These are phyloP conservation scores for Delitschia confertaspora DNA, from an alignment of 495 filamentous ascomycete species.

Conservation along the genomic window DNA sequence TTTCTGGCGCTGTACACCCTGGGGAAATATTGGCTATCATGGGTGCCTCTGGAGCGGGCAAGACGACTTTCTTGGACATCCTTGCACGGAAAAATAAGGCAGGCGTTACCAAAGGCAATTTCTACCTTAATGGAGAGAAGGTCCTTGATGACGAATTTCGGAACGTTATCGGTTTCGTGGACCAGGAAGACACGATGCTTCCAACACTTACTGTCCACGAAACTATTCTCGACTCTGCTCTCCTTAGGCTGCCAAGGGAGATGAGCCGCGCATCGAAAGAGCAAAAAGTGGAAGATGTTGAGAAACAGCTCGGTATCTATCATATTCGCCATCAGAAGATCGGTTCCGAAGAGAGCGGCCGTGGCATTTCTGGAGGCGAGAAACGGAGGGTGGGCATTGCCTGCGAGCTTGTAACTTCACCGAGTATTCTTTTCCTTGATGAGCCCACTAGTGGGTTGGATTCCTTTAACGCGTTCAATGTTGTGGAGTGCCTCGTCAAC, in stretches of 20 bases:
- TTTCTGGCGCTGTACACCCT: conserved; percentile 76
- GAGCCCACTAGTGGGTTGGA: conserved; percentile 95
- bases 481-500: conserved; percentile 91
- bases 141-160: conserved; percentile 78
- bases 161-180: conserved; percentile 89
- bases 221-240: conserved; percentile 88
- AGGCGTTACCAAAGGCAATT: conserved; percentile 67
- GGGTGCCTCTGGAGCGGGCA: conserved; percentile 94
- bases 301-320: conserved; percentile 87
- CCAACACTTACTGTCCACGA: conserved; percentile 96
- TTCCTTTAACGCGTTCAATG: conserved; percentile 94
- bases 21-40: conserved; percentile 95
- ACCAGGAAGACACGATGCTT: conserved; percentile 97
- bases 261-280: conserved; percentile 84
- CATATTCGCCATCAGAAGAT: conserved; percentile 89
- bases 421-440: conserved; percentile 93
- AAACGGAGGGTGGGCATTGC: conserved; percentile 95
- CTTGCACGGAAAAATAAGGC: conserved; percentile 96
- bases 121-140: conserved; percentile 91
- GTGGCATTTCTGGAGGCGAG: conserved; percentile 94
- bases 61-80: conserved; percentile 96
- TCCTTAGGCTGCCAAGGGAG: conserved; percentile 79
- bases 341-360: conserved; percentile 92
- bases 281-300: conserved; percentile 82
- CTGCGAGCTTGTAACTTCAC: conserved; percentile 94